Evolutionary conservation across 2,329 filamentous ascomycete genomes (phyloP).

Genomic region (Reticulascus tulasneorum): DNA sequence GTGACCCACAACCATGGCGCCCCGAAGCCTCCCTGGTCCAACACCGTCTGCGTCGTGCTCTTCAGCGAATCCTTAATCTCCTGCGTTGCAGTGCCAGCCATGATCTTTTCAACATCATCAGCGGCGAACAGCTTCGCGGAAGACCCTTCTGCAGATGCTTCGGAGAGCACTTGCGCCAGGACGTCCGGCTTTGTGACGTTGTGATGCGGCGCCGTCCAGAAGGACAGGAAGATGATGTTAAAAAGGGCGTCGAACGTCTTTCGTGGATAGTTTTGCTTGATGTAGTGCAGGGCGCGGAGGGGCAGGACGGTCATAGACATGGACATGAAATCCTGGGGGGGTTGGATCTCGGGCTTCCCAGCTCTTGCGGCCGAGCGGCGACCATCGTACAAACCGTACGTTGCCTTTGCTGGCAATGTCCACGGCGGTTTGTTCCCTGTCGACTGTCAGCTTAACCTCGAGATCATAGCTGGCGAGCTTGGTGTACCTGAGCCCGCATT

Average conservation of each 20-base stretch:
- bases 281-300: conserved; percentile 61
- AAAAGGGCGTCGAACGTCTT: conserved; percentile 50
- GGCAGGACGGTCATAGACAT: conserved; percentile 46
- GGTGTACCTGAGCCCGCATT: conserved; percentile 52
- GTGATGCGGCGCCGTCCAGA: conserved; percentile 58
- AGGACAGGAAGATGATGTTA: conserved; percentile 50
- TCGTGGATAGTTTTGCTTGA: conserved; percentile 54
- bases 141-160: conserved; percentile 19
- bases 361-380: conserved; percentile 33
- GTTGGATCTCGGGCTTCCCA: conserved; percentile 29
- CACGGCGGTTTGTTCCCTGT: conserved; percentile 73
- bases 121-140: conserved; percentile 38
- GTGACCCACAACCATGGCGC: conserved; percentile 72
- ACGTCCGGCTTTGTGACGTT: conserved; percentile 57
- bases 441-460: no score
- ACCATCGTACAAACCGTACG: conserved; percentile 45
- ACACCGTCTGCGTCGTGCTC: conserved; percentile 54
- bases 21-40: conserved; percentile 68
- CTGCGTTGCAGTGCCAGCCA: conserved; percentile 46
- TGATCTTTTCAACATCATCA: conserved; percentile 50
- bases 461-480: no score
- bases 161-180: conserved; percentile 36
- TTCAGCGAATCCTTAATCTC: conserved; percentile 45
- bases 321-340: conserved; percentile 41
- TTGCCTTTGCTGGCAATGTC: conserved; percentile 63